Evolutionary conservation across 169 alveolate species (phyloP).

Genomic region (Cryptosporidium ubiquitum): DNA sequence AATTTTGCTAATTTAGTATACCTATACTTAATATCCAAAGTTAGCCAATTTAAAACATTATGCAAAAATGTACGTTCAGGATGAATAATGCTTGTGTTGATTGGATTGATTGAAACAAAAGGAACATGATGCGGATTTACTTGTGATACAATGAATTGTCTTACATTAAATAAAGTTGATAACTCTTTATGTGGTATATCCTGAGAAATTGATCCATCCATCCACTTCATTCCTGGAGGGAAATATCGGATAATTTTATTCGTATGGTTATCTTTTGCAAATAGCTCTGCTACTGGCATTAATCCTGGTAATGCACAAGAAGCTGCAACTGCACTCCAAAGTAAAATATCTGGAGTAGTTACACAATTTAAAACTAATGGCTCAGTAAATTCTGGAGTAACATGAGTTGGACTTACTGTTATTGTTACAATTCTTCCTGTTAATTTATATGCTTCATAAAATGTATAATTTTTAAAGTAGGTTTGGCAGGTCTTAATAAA

Average conservation of each 20-base stretch:
- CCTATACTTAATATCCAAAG: slow-evolving; percentile 75
- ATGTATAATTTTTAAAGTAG: slow-evolving; percentile 78
- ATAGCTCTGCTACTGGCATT: slow-evolving; percentile 74
- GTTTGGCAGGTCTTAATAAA: slow-evolving; percentile 72
- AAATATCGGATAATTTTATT: slow-evolving; percentile 61
- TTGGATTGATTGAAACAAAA: slow-evolving; percentile 38
- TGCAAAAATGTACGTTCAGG: slow-evolving; percentile 59
- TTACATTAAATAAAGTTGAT: slow-evolving; percentile 67
- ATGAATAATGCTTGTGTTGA: slow-evolving; percentile 15
- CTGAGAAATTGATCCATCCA: slow-evolving; percentile 75
- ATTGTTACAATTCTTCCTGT: slow-evolving; percentile 83
- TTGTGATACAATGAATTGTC: slow-evolving; percentile 76
- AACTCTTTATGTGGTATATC: slow-evolving; percentile 75
- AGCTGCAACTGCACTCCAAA: slow-evolving; percentile 84
- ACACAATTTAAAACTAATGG: slow-evolving; percentile 81
- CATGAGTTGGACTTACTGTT: slow-evolving; percentile 81
- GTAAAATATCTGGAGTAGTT: slow-evolving; percentile 82
- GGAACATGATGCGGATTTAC: slow-evolving; percentile 78
- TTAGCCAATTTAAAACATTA: slow-evolving; percentile 72
- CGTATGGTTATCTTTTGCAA: slow-evolving; percentile 70
- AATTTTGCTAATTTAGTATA: slow-evolving; percentile 75
- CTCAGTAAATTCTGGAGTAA: slow-evolving; percentile 76
- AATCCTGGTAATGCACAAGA: slow-evolving; percentile 83
- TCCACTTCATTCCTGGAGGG: slow-evolving; percentile 77
- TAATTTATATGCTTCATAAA: slow-evolving; percentile 82